Evolutionary conservation across 495 filamentous ascomycete genomes (phyloP).

Genomic region (Podospora comata): DNA sequence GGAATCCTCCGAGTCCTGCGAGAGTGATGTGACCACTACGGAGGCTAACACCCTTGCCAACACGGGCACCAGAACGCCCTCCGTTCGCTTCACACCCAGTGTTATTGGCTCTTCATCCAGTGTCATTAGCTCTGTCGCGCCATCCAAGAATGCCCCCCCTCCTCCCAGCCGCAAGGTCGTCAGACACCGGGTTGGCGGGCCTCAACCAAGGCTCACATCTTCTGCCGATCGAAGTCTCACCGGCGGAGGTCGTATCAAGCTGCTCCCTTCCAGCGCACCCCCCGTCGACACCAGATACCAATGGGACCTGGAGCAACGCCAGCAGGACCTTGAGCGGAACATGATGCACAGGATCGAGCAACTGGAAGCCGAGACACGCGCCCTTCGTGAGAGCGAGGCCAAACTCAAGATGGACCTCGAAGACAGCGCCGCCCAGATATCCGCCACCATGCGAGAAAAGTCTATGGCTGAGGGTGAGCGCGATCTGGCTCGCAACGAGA

Average conservation of each 20-base stretch:
- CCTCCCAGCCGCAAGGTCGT: slow-evolving; percentile 29
- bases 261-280: slow-evolving; percentile 21
- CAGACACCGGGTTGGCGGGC: slow-evolving; percentile 30
- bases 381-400: slow-evolving; percentile 35
- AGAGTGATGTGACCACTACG: slow-evolving; percentile 34
- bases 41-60: slow-evolving; percentile 26
- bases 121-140: slow-evolving; percentile 28
- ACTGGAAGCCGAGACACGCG: slow-evolving; percentile 40
- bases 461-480: slow-evolving; percentile 6
- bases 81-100: slow-evolving; percentile 37
- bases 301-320: slow-evolving; percentile 22
- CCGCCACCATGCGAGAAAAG: slow-evolving; percentile 15
- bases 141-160: slow-evolving; percentile 3
- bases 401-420: slow-evolving; percentile 36
- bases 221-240: slow-evolving; percentile 25
- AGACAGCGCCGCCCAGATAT: slow-evolving; percentile 24
- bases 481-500: slow-evolving; percentile 18
- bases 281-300: slow-evolving; percentile 16
- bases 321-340: slow-evolving; percentile 32
- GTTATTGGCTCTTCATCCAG: slow-evolving; percentile 30
- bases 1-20: slow-evolving; percentile 24
- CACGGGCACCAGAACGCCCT: slow-evolving; percentile 24
- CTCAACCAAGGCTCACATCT: slow-evolving; percentile 25
- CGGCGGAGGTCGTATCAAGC: slow-evolving; percentile 32
- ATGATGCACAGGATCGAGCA: slow-evolving; percentile 41